Conservation (phyloP, 441 rosid species). For the Erysimum cheiri region DNA sequence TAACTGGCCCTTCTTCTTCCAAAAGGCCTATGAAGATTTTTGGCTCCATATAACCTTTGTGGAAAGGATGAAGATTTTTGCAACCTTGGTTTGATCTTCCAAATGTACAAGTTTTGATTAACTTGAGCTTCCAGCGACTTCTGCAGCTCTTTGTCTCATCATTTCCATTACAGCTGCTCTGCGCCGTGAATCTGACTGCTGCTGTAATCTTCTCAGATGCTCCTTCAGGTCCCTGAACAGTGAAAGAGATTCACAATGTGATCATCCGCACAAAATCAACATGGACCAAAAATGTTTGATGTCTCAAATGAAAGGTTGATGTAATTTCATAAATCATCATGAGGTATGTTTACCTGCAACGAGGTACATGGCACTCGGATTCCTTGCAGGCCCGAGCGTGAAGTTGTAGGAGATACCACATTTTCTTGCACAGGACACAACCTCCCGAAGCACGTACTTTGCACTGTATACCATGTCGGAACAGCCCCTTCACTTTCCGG, state of each 20-base stretch:
- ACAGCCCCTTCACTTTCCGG: slow-evolving; percentile 96
- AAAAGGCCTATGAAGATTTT: neutral
- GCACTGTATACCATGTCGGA: slow-evolving; percentile 96
- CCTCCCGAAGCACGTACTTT: slow-evolving; percentile 95
- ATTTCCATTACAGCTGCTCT: slow-evolving; percentile 99
- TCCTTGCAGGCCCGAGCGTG: slow-evolving; percentile 99
- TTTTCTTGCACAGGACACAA: slow-evolving; percentile 91
- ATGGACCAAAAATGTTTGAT: slow-evolving; percentile 12
- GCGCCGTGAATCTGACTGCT: slow-evolving; percentile 98
- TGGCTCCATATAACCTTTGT: slow-evolving; percentile 8
- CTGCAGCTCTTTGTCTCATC: slow-evolving; percentile 99
- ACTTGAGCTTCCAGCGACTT: slow-evolving; percentile 66
- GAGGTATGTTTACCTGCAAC: slow-evolving; percentile 77
- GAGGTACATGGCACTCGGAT: slow-evolving; percentile 94
- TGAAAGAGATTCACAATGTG: slow-evolving; percentile 12
- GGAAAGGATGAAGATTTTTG: slow-evolving; percentile 1
- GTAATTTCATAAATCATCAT: slow-evolving; percentile 10
- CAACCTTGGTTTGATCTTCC: slow-evolving; percentile 16
- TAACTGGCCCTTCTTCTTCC: slow-evolving; percentile 30
- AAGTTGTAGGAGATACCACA: slow-evolving; percentile 99
- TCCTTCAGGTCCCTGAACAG: slow-evolving; percentile 87
- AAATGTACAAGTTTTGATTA: slow-evolving; percentile 36
- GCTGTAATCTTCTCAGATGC: slow-evolving; percentile 94
- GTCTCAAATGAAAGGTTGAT: neutral
- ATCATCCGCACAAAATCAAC: slow-evolving; percentile 17